Percentiles rank a stretch among this genome's conserved stretches.
These are phyloP conservation scores for Lactarius sanguifluus DNA, from an alignment of 768 basidiomycete genomes.

Conservation along the genomic window DNA sequence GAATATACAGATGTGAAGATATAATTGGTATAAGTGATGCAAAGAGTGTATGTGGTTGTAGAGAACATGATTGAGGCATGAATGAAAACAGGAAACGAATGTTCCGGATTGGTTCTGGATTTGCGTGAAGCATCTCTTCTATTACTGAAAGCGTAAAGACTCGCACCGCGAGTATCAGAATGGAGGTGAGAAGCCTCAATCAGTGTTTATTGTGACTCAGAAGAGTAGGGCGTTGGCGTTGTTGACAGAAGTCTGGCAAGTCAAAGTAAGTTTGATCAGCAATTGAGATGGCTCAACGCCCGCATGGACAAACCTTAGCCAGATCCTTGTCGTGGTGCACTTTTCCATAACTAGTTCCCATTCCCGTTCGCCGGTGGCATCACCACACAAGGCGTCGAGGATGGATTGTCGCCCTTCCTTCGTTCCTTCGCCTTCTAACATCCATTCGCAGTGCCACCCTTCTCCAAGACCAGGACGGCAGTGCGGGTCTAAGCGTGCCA, in stretches of 20 bases:
- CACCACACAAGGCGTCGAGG: conserved; percentile 52
- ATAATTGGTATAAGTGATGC: neutral
- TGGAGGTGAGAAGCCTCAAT: neutral
- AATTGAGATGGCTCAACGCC: neutral
- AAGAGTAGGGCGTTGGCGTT: neutral
- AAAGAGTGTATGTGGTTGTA: neutral
- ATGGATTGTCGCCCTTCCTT: conserved; percentile 58
- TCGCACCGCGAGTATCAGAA: neutral
- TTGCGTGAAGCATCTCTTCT: neutral
- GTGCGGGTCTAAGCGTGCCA: conserved; percentile 46
- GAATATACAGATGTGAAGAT: neutral
- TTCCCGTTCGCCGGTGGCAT: conserved; percentile 31
- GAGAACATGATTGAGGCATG: neutral
- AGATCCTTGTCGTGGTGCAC: conserved; percentile 56
- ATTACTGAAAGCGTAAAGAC: neutral
- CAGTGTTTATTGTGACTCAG: neutral
- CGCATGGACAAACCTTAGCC: conserved; percentile 54
- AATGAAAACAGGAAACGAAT: neutral
- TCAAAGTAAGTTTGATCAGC: neutral
- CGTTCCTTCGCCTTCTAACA: conserved; percentile 78
- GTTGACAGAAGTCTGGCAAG: conserved; percentile 14
- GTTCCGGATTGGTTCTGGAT: neutral
- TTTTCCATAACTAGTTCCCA: conserved; percentile 66
- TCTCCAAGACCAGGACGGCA: conserved; percentile 48
- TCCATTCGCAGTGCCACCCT: conserved; percentile 78